phyloP scores from a whole-genome alignment of 148 eudicot species.

The Oxyria digyna region DNA sequence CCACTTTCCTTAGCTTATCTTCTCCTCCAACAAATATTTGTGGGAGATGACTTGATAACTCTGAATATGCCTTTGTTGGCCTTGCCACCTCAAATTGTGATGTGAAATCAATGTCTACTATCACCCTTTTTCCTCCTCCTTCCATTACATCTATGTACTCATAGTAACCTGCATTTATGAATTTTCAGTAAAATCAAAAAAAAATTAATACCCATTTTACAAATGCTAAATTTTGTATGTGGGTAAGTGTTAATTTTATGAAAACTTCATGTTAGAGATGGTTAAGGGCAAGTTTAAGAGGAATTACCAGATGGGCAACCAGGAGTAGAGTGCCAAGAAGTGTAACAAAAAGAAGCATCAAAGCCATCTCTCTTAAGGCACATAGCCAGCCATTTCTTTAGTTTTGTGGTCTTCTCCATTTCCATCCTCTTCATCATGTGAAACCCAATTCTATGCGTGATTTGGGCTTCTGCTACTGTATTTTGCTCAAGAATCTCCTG shows the following conservation, averaged over 20 bases:
- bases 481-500: constrained; percentile 6
- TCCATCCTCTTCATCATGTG: constrained; percentile 20
- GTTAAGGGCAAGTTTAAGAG: background rate
- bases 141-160: constrained; percentile 33
- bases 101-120: constrained; percentile 53
- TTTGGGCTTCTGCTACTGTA: constrained; percentile 20
- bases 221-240: too few species aligned
- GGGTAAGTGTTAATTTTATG: too few species aligned
- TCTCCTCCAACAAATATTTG: constrained; percentile 39
- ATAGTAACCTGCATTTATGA: constrained; percentile 25
- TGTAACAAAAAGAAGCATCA: constrained; percentile 35
- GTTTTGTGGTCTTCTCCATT: constrained; percentile 13
- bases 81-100: constrained; percentile 66
- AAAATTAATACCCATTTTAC: too few species aligned
- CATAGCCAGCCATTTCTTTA: constrained; percentile 32
- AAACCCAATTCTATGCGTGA: constrained; percentile 17
- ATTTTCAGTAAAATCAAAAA: background rate
- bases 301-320: constrained; percentile 31
- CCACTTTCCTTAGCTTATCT: constrained; percentile 25
- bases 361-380: constrained; percentile 29
- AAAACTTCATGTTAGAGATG: too few species aligned
- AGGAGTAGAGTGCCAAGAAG: constrained; percentile 38
- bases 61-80: constrained; percentile 36
- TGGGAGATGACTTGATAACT: constrained; percentile 30
- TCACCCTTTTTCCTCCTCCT: constrained; percentile 17